Base-by-base conservation (phyloP, 306 rosid genomes). In the Castanea mollissima region DNA sequence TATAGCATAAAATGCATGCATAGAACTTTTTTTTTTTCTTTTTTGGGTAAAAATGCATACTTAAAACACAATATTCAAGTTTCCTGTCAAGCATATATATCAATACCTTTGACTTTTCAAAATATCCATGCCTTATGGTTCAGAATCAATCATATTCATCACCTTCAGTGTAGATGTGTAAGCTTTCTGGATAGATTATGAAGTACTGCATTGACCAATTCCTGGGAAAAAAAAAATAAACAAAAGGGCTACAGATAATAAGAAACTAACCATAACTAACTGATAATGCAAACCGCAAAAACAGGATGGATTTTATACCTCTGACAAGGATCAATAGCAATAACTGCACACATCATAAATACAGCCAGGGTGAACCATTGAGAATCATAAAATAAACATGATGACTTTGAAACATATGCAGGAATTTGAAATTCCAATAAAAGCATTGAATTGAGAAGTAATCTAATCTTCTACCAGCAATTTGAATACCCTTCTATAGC, bases 261-360 rank as follows among this genome's bases (percentile, higher is more conserved):
- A 82, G 85, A 78, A 71, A 69, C 54, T 5, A 57, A 77, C 76
- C 52, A 32, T 8, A 21, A 56, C 59, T 64, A 60, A 44, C 12
- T 19, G 59, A 73, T 76, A 27, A 27, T 55, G 64, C 74, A 76
- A 25, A 34, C 29, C 4, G 57, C 72, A 15, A 70, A 64, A 85
- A 85, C 41, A 68, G 29, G 20, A 23, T 54, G n/a, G 75, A 75
- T 74, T 21, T 11, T 32, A 83, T 85, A 92, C 98, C 98, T 94
- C 74, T 91, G 91, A 86, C 79, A 74, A 79, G 98, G 97, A 85
- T 92, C 93, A 74, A 90, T 86, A 59, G 93, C 98, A 44, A 97
- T 86, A 85, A 90, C 82, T 81, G 86, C 98, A 75, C 97, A 89
- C 71, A 94, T 86, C 97, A 90, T 87, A 85, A 94, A 94, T 78